A percentile compares a stretch with the other conserved stretches of the same genome.
These are phyloP conservation scores for Yamadazyma sp. DNA, from an alignment of 805 yeast genomes.

Conservation along the genomic window DNA sequence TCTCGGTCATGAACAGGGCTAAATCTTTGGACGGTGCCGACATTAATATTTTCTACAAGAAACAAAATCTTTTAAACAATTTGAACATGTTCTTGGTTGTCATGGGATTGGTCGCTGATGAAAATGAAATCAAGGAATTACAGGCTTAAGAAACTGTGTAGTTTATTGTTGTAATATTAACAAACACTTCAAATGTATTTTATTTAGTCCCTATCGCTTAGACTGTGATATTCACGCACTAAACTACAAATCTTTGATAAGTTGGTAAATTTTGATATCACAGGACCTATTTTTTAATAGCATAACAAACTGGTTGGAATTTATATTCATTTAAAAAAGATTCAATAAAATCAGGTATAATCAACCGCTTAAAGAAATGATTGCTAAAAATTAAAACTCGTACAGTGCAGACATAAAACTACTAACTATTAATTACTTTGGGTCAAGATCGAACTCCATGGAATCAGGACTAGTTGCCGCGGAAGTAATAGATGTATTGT, in stretches of 20 bases:
- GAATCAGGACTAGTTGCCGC: conserved; percentile 20
- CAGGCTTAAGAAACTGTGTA: conserved; percentile 6
- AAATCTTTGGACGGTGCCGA: conserved; percentile 57
- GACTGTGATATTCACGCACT: no score
- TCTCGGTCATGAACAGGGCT: conserved; percentile 80
- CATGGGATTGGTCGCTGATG: conserved; percentile 93
- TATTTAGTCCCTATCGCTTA: background rate
- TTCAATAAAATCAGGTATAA: no score
- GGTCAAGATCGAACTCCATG: conserved; percentile 12
- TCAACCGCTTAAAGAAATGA: background rate
- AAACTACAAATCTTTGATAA: no score
- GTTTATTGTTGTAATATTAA: conserved; percentile 7
- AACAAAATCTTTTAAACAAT: conserved; percentile 65
- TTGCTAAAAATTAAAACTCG: background rate
- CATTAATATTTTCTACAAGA: conserved; percentile 43
- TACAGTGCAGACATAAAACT: conserved; percentile 3
- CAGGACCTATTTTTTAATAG: no score
- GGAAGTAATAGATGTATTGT: conserved; percentile 12
- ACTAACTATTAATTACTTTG: conserved; percentile 1
- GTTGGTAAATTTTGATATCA: no score
- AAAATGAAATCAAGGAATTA: conserved; percentile 82
- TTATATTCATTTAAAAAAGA: no score
- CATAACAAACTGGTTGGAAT: no score
- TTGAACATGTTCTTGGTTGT: conserved; percentile 91
- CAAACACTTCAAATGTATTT: conserved; percentile 1